Evolutionary conservation across 2,329 filamentous ascomycete genomes (phyloP), one percentile per base, ranked within the genome.

Genomic region (Leptographium galeiforme): DNA sequence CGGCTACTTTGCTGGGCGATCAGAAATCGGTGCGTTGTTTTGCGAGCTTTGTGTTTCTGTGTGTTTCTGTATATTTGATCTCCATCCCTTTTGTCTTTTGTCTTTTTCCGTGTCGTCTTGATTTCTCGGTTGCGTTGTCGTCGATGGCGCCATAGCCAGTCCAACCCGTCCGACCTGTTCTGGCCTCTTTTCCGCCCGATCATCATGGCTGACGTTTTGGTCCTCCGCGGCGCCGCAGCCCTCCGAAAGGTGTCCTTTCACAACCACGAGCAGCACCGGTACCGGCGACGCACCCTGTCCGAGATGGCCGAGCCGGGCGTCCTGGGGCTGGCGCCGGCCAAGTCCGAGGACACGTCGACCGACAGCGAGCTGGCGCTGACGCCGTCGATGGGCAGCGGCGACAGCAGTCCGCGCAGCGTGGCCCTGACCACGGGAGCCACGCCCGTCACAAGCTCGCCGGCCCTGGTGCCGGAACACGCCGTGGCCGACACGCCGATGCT

Each of bases 401-500:
- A 19, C 25, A 47, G 50, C 48, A 51, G 51, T 52, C 52, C 45
- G 36, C 16, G 25, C 48, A 43, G 39, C n/a, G n/a, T n/a, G n/a
- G n/a, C n/a, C n/a, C n/a, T n/a, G n/a, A n/a, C n/a, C n/a, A n/a
- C n/a, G n/a, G n/a, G n/a, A n/a, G n/a, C n/a, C n/a, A n/a, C 52
- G 34, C 5, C 47, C 2, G 63, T 67, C 13, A n/a, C n/a, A n/a
- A 67, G 71, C 25, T 72, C 72, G 46, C 40, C 72, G 74, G 69
- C 69, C 33, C 72, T 75, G 8, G 66, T 72, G 38, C 63, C 69
- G 48, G 64, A 70, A 51, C 39, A 50, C 49, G 67, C 67, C 53
- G 62, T 71, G 36, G 64, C 66, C 45, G 76, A 77, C 55, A 76
- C 79, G 8, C 75, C 74, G 52, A 70, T 70, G n/a, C 61, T 77